phyloP scores from a whole-genome alignment of 441 rosid species.

The Mallotus japonicus region DNA sequence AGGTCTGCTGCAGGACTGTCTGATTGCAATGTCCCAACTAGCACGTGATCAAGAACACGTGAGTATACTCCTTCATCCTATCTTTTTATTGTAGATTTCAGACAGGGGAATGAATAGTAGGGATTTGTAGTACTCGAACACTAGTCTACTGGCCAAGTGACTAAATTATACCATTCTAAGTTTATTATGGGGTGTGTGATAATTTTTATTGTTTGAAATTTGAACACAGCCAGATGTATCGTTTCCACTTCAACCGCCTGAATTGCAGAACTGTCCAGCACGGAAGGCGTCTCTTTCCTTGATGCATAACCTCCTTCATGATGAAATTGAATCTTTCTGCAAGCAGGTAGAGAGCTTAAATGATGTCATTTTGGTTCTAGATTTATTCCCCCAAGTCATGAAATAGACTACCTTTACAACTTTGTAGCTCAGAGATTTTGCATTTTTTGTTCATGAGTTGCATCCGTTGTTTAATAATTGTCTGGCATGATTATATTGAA shows the following conservation, averaged over 20 bases:
- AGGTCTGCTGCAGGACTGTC: slow-evolving; percentile 75
- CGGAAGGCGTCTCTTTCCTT: slow-evolving; percentile 59
- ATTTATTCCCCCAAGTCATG: slow-evolving; percentile 15
- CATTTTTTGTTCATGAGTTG: slow-evolving; percentile 5
- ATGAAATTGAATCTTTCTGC: slow-evolving; percentile 88
- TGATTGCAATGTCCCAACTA: slow-evolving; percentile 86
- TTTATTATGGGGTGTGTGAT: slow-evolving; percentile 17
- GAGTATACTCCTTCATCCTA: slow-evolving; percentile 32
- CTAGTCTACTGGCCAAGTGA: neutral
- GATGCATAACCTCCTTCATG: slow-evolving; percentile 71
- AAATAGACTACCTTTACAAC: neutral
- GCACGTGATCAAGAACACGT: slow-evolving; percentile 96
- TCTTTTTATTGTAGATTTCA: neutral
- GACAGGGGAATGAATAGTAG: neutral
- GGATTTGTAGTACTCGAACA: neutral
- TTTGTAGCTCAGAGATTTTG: slow-evolving; percentile 21
- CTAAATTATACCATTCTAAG: slow-evolving; percentile 11
- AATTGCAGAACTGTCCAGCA: slow-evolving; percentile 52
- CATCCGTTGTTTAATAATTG: slow-evolving; percentile 22
- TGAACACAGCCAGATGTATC: slow-evolving; percentile 83
- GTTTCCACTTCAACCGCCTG: slow-evolving; percentile 78
- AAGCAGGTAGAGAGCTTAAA: slow-evolving; percentile 58
- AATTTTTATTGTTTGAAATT: slow-evolving; percentile 29
- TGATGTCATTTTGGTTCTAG: slow-evolving; percentile 7
- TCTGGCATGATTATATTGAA: slow-evolving; percentile 31